Percentiles rank a stretch among this genome's conserved stretches.
These are phyloP conservation scores for Arthrobotrys musiformis DNA, from an alignment of 2,329 filamentous ascomycete genomes.

Conservation along the genomic window DNA sequence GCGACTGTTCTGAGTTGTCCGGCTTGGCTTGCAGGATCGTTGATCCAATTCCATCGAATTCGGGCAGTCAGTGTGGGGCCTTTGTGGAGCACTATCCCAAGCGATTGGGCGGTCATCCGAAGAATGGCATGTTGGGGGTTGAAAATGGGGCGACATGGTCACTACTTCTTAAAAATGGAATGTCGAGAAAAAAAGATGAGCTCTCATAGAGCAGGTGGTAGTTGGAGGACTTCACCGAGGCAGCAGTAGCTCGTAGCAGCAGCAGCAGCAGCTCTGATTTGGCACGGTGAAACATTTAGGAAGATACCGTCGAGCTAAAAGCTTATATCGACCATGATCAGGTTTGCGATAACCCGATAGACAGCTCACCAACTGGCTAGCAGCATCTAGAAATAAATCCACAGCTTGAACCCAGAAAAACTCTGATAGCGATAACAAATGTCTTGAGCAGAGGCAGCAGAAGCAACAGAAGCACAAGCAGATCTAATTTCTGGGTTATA, in stretches of 20 bases:
- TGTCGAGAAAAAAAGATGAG: slow-evolving; percentile 48
- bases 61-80: slow-evolving; percentile 38
- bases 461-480: too few relatives aligned
- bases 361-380: not conserved
- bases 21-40: slow-evolving; percentile 51
- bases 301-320: slow-evolving; percentile 33
- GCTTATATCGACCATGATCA: slow-evolving; percentile 37
- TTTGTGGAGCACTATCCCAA: slow-evolving; percentile 45
- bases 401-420: too few relatives aligned
- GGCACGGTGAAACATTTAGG: slow-evolving; percentile 39
- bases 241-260: too few relatives aligned
- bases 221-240: slow-evolving; percentile 26
- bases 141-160: slow-evolving; percentile 35
- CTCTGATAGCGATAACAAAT: not conserved
- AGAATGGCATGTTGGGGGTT: slow-evolving; percentile 39
- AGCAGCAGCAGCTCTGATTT: slow-evolving; percentile 36
- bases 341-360: slow-evolving; percentile 20
- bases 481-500: not conserved
- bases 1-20: slow-evolving; percentile 54
- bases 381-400: not conserved
- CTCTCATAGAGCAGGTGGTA: slow-evolving; percentile 49
- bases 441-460: too few relatives aligned
- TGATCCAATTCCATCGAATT: slow-evolving; percentile 33
- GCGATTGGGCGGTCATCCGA: slow-evolving; percentile 50
- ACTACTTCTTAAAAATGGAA: slow-evolving; percentile 38